These are phyloP conservation scores for Lippia alba DNA, from an alignment of 305 asterid genomes.

Conservation along the genomic window DNA sequence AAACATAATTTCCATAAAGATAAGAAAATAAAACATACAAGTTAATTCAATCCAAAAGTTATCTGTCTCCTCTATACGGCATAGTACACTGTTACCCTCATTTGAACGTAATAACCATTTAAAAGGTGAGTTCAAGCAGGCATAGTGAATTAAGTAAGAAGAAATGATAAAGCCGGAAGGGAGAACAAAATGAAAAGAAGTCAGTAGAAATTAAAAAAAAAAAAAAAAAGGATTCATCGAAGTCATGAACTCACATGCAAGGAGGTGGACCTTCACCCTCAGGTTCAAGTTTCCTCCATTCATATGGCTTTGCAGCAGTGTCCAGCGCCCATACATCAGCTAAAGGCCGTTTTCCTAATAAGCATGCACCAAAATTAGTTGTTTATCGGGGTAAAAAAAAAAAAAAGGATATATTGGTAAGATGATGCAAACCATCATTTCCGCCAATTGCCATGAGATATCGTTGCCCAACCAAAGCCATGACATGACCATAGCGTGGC, in stretches of 20 bases:
- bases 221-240: background rate
- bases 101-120: slow-evolving; percentile 20
- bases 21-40: background rate
- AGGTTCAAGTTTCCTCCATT: slow-evolving; percentile 99
- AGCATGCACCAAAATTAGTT: slow-evolving; percentile 35
- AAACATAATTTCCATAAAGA: slow-evolving; percentile 15
- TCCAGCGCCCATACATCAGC: slow-evolving; percentile 99
- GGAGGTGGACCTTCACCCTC: slow-evolving; percentile 99
- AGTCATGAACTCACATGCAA: slow-evolving; percentile 74
- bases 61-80: slow-evolving; percentile 2
- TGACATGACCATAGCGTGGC: slow-evolving; percentile 99
- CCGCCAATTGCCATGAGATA: slow-evolving; percentile 99
- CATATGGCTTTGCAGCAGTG: slow-evolving; percentile 99
- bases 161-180: background rate
- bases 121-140: slow-evolving; percentile 15
- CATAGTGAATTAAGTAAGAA: slow-evolving; percentile 6
- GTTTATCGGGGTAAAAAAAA: slow-evolving; percentile 23
- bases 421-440: slow-evolving; percentile 83
- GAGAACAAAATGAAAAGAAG: slow-evolving; percentile 22
- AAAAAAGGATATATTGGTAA: slow-evolving; percentile 22
- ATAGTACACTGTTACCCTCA: background rate
- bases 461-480: slow-evolving; percentile 99
- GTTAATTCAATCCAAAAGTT: slow-evolving; percentile 5
- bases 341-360: slow-evolving; percentile 90
- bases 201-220: slow-evolving; percentile 9